Conservation (phyloP, 2,329 filamentous ascomycete genomes). For the Phaeoacremonium minimum region DNA sequence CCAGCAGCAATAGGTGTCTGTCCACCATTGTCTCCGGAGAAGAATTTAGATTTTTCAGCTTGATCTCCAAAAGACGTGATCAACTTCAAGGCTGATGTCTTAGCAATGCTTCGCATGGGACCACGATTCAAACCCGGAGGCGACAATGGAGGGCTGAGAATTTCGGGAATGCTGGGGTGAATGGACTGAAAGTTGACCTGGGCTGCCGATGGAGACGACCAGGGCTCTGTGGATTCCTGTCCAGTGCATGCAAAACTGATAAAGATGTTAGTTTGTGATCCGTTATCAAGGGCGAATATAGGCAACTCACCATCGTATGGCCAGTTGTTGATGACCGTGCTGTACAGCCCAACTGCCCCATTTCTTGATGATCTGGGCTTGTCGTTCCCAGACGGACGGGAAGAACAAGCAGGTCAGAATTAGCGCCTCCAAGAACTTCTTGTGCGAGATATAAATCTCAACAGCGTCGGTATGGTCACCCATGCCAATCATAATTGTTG, state of each 20-base stretch:
- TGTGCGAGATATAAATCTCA: slow-evolving; percentile 91
- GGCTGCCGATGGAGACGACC: slow-evolving; percentile 77
- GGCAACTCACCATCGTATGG: slow-evolving; percentile 69
- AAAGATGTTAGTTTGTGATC: neutral
- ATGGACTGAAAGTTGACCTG: slow-evolving; percentile 51
- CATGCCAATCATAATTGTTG: slow-evolving; percentile 87
- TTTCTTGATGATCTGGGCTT: slow-evolving; percentile 81
- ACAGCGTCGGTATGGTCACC: slow-evolving; percentile 93
- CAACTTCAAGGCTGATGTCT: slow-evolving; percentile 80
- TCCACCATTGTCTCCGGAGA: slow-evolving; percentile 49
- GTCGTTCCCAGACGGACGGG: slow-evolving; percentile 85
- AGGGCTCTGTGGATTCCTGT: slow-evolving; percentile 77
- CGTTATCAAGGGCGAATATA: too few species aligned
- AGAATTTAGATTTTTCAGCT: slow-evolving; percentile 60
- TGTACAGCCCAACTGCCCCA: slow-evolving; percentile 93
- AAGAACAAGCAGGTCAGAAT: slow-evolving; percentile 80
- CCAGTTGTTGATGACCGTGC: slow-evolving; percentile 82
- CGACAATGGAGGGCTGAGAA: slow-evolving; percentile 69
- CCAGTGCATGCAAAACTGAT: slow-evolving; percentile 80
- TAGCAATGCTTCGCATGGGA: slow-evolving; percentile 62
- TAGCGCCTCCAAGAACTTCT: slow-evolving; percentile 87
- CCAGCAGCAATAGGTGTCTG: slow-evolving; percentile 75
- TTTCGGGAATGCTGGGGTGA: slow-evolving; percentile 51
- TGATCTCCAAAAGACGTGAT: slow-evolving; percentile 81
- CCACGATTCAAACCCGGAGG: slow-evolving; percentile 61